Evolutionary conservation across 805 yeast species (phyloP), one percentile per base, ranked within the genome.

Genomic region (Zygosaccharomyces kombuchaensis): DNA sequence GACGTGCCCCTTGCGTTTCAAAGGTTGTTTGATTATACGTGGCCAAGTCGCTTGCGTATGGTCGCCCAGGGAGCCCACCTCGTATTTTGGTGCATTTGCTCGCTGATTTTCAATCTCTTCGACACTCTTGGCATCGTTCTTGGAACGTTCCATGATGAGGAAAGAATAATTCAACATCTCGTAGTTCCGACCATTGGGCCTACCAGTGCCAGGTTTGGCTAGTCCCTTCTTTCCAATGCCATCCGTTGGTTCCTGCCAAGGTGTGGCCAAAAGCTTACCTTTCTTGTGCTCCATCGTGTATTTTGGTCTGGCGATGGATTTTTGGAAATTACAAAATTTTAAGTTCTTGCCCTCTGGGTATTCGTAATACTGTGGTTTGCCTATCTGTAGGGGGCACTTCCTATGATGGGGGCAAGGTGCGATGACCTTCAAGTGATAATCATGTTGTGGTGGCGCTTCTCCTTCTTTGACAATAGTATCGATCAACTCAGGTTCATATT

Each of bases 371-470:
- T 77, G 77, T 1, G 95, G 87, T 40, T 84, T 84, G 10, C 84
- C 82, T 26, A 80, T 73, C 63, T 90, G 97, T 44, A 91, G 68
- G 0, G 98, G 97, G 58, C 97, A 90, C 53, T 72, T 75, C 9
- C 82, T 78, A 57, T 88, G 96, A 62, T 93, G 97, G 0, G 91
- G 67, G 60, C 97, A 93, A 2, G 99, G 99, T 0, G 96, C 96
- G 14, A 91, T 60, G 7, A 91, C 73, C 34, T 76, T 75, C 41
- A 89, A 58, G 52, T 83, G 82, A 58, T 76, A 73, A 59, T 76
- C 65, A 36, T 67, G 67, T 21, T 37, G 25, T 25, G 50, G 45
- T n/a, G 40, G 48, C 10, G 34, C 40, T 21, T 43, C 46, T 4
- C 42, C 34, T n/a, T 50, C 40, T 22, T 12, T 23, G 13, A 54